Conservation (phyloP, 164 flowering plant species). For the Berberis vulgaris region DNA sequence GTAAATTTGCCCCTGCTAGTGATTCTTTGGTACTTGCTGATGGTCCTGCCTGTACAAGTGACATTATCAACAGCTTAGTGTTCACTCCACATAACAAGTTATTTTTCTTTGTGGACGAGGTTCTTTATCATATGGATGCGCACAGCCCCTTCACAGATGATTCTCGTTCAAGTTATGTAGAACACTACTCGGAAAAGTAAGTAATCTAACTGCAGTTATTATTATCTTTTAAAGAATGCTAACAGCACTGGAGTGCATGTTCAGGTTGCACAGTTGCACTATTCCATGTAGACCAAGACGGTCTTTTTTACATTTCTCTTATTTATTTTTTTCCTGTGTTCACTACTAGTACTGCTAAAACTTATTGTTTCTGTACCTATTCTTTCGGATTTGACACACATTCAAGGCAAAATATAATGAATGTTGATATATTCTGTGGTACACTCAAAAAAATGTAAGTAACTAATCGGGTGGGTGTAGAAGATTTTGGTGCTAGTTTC, state of each 20-base stretch:
- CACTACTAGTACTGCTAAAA: too few relatives aligned
- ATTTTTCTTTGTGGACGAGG: constrained; percentile 51
- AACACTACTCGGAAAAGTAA: constrained; percentile 44
- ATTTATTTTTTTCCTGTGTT: too few relatives aligned
- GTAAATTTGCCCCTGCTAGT: constrained; percentile 10
- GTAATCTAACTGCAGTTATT: constrained; percentile 14
- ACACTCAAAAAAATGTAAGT: too few relatives aligned
- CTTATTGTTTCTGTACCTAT: too few relatives aligned
- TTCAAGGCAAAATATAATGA: too few relatives aligned
- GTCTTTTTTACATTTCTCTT: too few relatives aligned
- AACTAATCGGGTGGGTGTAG: too few relatives aligned
- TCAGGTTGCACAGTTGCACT: not conserved
- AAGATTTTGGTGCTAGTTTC: too few relatives aligned
- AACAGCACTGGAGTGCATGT: not conserved
- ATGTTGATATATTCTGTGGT: too few relatives aligned
- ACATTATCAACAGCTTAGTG: constrained; percentile 65
- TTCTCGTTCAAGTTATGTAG: constrained; percentile 28
- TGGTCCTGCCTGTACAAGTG: constrained; percentile 33
- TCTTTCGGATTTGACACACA: too few relatives aligned
- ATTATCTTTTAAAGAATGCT: not conserved
- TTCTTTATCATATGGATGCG: constrained; percentile 43
- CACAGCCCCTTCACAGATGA: constrained; percentile 33
- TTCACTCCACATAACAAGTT: constrained; percentile 48
- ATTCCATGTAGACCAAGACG: too few relatives aligned
- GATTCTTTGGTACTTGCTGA: constrained; percentile 41